Percentiles rank a stretch among this genome's conserved stretches.
Evolutionary conservation across 176 grass and related monocot genomes (phyloP).

Genomic region (Phoenix dactylifera): DNA sequence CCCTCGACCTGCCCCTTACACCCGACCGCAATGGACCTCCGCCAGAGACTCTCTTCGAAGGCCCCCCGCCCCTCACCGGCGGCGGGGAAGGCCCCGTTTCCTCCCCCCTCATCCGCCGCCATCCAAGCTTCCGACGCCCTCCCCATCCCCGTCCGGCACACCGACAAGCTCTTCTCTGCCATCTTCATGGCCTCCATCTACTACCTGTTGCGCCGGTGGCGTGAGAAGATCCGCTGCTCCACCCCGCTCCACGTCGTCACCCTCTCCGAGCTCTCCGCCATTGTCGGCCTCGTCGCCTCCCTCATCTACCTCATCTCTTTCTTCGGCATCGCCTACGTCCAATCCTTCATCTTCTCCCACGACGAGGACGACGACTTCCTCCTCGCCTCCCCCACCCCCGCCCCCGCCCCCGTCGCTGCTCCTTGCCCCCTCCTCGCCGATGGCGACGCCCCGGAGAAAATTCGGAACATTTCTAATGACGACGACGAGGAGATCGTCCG

Average conservation of each 20-base stretch:
- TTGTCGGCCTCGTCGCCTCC: constrained; percentile 75
- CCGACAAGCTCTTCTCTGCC: constrained; percentile 82
- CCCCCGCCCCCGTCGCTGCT: neutral
- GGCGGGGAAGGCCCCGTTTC: neutral
- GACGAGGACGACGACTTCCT: constrained; percentile 88
- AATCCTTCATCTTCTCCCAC: constrained; percentile 71
- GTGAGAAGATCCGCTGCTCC: constrained; percentile 82
- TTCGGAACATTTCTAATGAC: too few species aligned
- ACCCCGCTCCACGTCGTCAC: constrained; percentile 71
- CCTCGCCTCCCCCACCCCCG: neutral
- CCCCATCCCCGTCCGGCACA: constrained; percentile 75
- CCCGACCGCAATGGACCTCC: neutral
- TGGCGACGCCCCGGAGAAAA: neutral
- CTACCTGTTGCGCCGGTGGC: constrained; percentile 82
- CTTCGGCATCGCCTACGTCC: constrained; percentile 96
- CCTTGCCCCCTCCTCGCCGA: neutral
- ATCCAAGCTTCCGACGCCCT: constrained; percentile 25
- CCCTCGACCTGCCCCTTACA: neutral
- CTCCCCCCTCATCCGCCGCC: too few species aligned
- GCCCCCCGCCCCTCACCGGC: too few species aligned
- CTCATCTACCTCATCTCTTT: constrained; percentile 99
- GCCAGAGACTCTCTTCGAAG: neutral
- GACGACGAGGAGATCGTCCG: constrained; percentile 10
- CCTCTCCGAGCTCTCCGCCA: constrained; percentile 68
- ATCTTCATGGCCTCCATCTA: constrained; percentile 62